Conservation (phyloP, 2,329 filamentous ascomycete species). For the Aspergillus vadensis region DNA sequence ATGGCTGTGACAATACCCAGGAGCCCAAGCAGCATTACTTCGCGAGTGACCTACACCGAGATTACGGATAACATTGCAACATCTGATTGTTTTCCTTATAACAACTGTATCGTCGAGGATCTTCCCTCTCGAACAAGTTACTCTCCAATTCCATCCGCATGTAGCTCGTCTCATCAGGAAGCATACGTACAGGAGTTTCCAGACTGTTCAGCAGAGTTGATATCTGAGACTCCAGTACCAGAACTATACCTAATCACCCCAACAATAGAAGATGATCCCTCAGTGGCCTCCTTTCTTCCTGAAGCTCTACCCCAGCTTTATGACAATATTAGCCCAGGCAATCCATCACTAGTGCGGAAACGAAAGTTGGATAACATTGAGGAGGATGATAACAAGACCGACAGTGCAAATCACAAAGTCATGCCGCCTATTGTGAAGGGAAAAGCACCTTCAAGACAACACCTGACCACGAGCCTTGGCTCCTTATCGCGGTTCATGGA, state of each 20-base stretch:
- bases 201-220: too few relatives aligned
- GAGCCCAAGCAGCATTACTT: neutral
- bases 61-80: conserved; percentile 2
- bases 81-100: neutral
- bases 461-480: neutral
- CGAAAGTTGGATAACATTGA: neutral
- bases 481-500: conserved; percentile 1
- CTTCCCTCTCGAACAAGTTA: neutral
- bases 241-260: neutral
- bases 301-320: neutral
- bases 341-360: neutral
- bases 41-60: neutral
- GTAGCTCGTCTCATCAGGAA: neutral
- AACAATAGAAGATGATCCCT: neutral
- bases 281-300: neutral
- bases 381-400: too few relatives aligned
- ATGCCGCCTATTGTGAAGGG: neutral
- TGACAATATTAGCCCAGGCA: neutral
- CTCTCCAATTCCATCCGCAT: neutral
- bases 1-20: neutral
- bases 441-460: neutral
- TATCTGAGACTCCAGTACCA: too few relatives aligned
- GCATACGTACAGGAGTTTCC: neutral
- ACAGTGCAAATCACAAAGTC: neutral
- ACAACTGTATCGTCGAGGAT: neutral